Conservation (phyloP, 139 green algal species). For the Pleodorina starrii region DNA sequence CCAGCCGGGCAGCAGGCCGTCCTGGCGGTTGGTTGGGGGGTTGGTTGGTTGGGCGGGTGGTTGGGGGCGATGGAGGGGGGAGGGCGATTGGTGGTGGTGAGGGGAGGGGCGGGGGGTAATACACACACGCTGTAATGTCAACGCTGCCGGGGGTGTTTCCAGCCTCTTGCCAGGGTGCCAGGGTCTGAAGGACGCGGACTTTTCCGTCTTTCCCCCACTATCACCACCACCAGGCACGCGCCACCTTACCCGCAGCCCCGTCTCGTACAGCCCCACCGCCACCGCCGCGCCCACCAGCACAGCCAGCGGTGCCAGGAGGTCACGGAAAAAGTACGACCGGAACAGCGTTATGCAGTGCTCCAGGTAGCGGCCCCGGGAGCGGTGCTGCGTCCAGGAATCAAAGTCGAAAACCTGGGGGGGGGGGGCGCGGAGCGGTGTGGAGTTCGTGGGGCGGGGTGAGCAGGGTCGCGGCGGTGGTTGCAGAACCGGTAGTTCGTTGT, state of each 20-base stretch:
- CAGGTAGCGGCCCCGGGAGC: conserved; percentile 56
- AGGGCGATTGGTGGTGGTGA: background rate
- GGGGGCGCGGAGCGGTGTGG: no score
- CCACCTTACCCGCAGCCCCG: background rate
- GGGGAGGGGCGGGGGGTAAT: background rate
- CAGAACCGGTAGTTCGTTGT: no score
- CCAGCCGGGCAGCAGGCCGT: conserved; percentile 14
- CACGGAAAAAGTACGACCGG: conserved; percentile 52
- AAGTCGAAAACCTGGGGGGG: conserved; percentile 50
- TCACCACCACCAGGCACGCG: no score
- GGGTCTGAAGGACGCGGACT: no score
- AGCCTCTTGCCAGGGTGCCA: no score
- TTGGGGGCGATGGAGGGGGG: background rate
- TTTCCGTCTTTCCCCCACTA: no score
- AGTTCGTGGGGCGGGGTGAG: no score
- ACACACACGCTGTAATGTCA: no score
- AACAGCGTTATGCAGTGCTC: conserved; percentile 60
- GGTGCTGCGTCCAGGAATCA: conserved; percentile 43
- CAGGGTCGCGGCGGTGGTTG: no score
- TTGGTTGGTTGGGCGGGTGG: no score
- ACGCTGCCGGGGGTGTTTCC: no score
- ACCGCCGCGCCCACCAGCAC: conserved; percentile 39
- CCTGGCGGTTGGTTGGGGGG: background rate
- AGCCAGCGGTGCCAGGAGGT: conserved; percentile 44
- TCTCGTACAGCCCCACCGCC: conserved; percentile 32